Base-by-base conservation (phyloP, 1,139 yeast species). In the Kodamaea fungicola region DNA sequence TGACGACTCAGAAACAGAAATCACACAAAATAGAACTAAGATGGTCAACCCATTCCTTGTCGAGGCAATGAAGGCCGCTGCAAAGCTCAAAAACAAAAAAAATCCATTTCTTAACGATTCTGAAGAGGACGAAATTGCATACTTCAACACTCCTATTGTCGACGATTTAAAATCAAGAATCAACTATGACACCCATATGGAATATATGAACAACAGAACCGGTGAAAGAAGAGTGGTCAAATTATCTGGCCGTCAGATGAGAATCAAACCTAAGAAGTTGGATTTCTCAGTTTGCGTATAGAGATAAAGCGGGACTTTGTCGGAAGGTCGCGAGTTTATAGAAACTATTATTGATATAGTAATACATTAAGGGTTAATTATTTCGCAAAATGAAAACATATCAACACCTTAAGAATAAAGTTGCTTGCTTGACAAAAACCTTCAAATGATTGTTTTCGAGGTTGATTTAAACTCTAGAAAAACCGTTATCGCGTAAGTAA, bases 211-310 rank as follows among this genome's bases (percentile, higher is more conserved):
- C 44, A 53, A 62, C 37, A 61, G 55, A 37, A 69, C 74, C 2
- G 75, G 76, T 2, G 63, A 64, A 35, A 52, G 56, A 30, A 57
- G 59, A 39, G 49, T 67, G 23, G 62, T 66, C 22, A 55, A 60
- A 39, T 52, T 71, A 33, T 51, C 64, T 37, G 57, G 54, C 8
- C 60, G 59, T 28, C 74, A 70, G 42, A 56, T 55, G 42, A 57
- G 55, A 33, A 61, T 68, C 32, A 62, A 62, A 43, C 76, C 76
- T 16, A 67, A 64, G 47, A 67, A 62, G 43, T 60, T 70, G 50
- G 64, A 62, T 42, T 67, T 67, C 46, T 41, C 56, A 8, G 29
- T 44, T 19, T 45, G 29, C 32, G 22, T 26, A 10, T 31, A 30
- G 19, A 30, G 12, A 33, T 30, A 13, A 24, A 30, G 34, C 37